phyloP scores from a whole-genome alignment of 2,329 filamentous ascomycete species.

The Trichoderma lentiforme region DNA sequence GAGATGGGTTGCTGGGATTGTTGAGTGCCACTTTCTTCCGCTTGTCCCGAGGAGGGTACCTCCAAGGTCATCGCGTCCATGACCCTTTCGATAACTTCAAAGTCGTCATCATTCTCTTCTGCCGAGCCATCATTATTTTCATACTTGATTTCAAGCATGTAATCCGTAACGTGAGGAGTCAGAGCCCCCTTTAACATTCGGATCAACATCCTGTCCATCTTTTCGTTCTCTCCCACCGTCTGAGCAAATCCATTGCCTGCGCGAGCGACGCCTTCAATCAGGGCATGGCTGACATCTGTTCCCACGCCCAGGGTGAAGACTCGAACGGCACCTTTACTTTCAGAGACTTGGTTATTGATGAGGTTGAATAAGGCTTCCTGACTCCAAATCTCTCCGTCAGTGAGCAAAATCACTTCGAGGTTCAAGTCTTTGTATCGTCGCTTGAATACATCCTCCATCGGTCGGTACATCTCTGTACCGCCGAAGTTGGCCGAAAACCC shows the following conservation, averaged over 20 bases:
- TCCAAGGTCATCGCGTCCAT: slow-evolving; percentile 44
- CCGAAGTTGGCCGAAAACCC: slow-evolving; percentile 47
- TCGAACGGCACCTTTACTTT: slow-evolving; percentile 43
- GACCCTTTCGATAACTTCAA: slow-evolving; percentile 60
- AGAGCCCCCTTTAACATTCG: slow-evolving; percentile 72
- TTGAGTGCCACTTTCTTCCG: not conserved
- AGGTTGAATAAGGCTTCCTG: slow-evolving; percentile 43
- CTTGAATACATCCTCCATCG: slow-evolving; percentile 44
- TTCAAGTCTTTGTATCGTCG: slow-evolving; percentile 44
- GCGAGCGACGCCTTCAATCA: slow-evolving; percentile 54
- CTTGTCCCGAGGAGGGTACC: not conserved
- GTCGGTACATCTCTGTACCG: slow-evolving; percentile 50
- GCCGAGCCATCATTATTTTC: not conserved
- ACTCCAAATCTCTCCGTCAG: slow-evolving; percentile 54
- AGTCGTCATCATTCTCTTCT: slow-evolving; percentile 45
- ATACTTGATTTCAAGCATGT: slow-evolving; percentile 62
- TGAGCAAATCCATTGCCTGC: slow-evolving; percentile 60
- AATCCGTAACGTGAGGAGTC: slow-evolving; percentile 63
- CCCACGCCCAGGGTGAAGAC: slow-evolving; percentile 57
- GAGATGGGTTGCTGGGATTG: slow-evolving; percentile 48
- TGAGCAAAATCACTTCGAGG: slow-evolving; percentile 54
- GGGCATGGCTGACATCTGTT: slow-evolving; percentile 44
- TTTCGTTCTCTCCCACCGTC: slow-evolving; percentile 58
- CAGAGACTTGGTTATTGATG: slow-evolving; percentile 39
- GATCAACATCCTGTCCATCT: slow-evolving; percentile 65